A percentile compares a stretch with the other conserved stretches of the same genome.
Evolutionary conservation across 306 rosid genomes (phyloP).

Genomic region (Lathyrus oleraceus): DNA sequence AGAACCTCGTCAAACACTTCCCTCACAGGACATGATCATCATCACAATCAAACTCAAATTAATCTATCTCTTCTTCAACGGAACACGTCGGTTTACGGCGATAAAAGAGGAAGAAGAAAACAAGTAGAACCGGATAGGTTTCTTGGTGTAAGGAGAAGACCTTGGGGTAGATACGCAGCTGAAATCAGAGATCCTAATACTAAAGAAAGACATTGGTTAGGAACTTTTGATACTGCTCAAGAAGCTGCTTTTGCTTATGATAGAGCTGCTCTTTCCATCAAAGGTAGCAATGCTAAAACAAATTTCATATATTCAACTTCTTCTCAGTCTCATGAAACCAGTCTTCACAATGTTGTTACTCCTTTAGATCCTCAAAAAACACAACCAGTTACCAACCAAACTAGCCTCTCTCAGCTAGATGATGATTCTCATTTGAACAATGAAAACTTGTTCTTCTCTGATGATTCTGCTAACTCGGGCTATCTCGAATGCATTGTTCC

Average conservation of each 20-base stretch:
- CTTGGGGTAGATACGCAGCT: conserved; percentile 99
- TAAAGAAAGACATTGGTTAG: conserved; percentile 98
- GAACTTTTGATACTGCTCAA: conserved; percentile 97
- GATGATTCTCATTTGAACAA: conserved; percentile 12
- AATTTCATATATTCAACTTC: conserved; percentile 68
- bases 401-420: background rate
- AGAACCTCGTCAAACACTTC: conserved; percentile 55
- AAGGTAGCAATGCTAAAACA: conserved; percentile 91
- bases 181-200: conserved; percentile 95
- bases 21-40: conserved; percentile 41
- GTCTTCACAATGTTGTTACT: conserved; percentile 53
- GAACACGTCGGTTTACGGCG: conserved; percentile 54
- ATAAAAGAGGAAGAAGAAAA: conserved; percentile 80
- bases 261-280: conserved; percentile 94
- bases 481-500: conserved; percentile 94
- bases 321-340: conserved; percentile 5
- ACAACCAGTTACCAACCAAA: background rate
- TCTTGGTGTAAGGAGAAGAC: conserved; percentile 87
- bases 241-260: conserved; percentile 99
- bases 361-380: conserved; percentile 49
- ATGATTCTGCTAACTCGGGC: conserved; percentile 67
- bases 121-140: conserved; percentile 85
- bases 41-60: conserved; percentile 48
- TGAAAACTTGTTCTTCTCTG: conserved; percentile 57
- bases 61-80: conserved; percentile 52